A percentile compares a stretch with the other conserved stretches of the same genome.
Conservation (phyloP, 108 stramenopile genomes). For the Discostella pseudostelligera region DNA sequence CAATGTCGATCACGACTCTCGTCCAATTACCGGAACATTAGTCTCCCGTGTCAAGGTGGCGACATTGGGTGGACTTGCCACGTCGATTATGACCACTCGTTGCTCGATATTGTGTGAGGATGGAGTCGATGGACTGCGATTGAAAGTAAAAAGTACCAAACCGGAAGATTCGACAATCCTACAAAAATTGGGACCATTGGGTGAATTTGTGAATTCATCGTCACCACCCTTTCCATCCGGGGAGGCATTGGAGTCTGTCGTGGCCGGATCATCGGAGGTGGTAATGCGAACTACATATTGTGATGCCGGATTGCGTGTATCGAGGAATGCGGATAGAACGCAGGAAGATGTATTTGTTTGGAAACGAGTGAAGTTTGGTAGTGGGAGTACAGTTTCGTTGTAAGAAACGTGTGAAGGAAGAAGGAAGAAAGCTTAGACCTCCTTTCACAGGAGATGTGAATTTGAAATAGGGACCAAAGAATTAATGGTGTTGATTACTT, state of each 20-base stretch:
- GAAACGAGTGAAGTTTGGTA: constrained; percentile 64
- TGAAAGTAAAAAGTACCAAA: constrained; percentile 76
- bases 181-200: constrained; percentile 66
- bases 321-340: constrained; percentile 55
- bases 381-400: constrained; percentile 34
- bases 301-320: constrained; percentile 74
- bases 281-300: constrained; percentile 72
- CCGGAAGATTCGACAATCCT: constrained; percentile 76
- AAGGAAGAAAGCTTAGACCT: too few species aligned
- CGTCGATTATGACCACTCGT: constrained; percentile 87
- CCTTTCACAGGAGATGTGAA: too few species aligned
- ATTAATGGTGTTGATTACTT: too few species aligned
- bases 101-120: constrained; percentile 52
- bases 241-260: constrained; percentile 65
- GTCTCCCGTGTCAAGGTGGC: constrained; percentile 82
- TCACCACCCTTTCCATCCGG: constrained; percentile 77
- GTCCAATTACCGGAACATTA: constrained; percentile 53
- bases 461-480: too few species aligned
- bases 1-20: constrained; percentile 46
- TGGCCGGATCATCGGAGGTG: constrained; percentile 70
- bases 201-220: constrained; percentile 54
- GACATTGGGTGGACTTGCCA: constrained; percentile 77
- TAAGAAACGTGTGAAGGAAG: background rate
- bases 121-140: constrained; percentile 60
- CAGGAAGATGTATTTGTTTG: constrained; percentile 66